Percentiles rank a stretch among this genome's conserved stretches.
phyloP scores from a whole-genome alignment of 2,329 filamentous ascomycete species.

The Dothiorella sarmentorum region DNA sequence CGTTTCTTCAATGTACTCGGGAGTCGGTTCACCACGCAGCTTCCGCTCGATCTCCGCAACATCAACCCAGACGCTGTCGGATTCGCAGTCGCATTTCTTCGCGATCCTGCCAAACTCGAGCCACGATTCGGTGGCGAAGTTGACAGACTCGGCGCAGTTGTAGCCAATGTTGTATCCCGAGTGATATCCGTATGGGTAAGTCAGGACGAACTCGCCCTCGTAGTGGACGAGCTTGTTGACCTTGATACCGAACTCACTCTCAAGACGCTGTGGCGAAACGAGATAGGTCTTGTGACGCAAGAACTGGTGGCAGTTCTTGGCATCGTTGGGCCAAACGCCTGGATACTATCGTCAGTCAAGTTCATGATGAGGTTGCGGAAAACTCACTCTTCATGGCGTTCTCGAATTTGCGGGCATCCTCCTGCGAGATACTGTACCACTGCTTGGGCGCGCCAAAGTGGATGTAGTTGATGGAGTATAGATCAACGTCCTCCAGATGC shows the following conservation, averaged over 20 bases:
- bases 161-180: conserved; percentile 98
- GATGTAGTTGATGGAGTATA: conserved; percentile 99
- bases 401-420: conserved; percentile 89
- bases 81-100: conserved; percentile 94
- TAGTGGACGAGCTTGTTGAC: conserved; percentile 96
- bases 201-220: conserved; percentile 97
- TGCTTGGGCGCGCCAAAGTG: conserved; percentile 98
- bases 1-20: conserved; percentile 77
- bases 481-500: conserved; percentile 97
- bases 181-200: conserved; percentile 97
- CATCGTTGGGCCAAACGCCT: conserved; percentile 82
- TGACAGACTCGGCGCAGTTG: conserved; percentile 98
- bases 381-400: conserved; percentile 75
- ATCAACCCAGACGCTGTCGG: conserved; percentile 98
- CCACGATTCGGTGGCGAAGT: conserved; percentile 95
- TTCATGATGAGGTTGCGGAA: neutral
- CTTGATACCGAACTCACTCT: conserved; percentile 86
- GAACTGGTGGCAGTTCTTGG: conserved; percentile 94
- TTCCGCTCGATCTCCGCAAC: conserved; percentile 95
- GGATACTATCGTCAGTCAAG: conserved; percentile 7
- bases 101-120: conserved; percentile 91
- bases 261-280: conserved; percentile 84
- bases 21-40: conserved; percentile 75
- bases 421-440: conserved; percentile 98
- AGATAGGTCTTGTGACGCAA: conserved; percentile 96